phyloP scores from a whole-genome alignment of 2,329 filamentous ascomycete species.

The Dothidotthia symphoricarpi region DNA sequence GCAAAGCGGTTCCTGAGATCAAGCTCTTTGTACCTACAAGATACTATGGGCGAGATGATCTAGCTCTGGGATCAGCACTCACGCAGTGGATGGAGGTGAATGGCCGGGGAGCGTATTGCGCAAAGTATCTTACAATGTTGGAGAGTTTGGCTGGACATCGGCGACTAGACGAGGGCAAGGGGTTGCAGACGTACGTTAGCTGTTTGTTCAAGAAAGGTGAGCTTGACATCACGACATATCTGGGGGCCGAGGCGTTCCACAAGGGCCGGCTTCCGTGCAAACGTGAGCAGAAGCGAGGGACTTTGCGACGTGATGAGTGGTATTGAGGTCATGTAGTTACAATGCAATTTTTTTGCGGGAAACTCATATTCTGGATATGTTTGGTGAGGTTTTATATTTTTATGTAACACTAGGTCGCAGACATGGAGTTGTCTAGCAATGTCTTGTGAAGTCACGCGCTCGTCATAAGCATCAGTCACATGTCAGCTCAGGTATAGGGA shows the following conservation, averaged over 20 bases:
- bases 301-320: neutral
- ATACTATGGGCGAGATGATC: slow-evolving; percentile 17
- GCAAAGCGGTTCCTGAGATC: slow-evolving; percentile 13
- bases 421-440: too few species aligned
- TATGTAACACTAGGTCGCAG: too few species aligned
- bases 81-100: slow-evolving; percentile 5
- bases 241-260: neutral
- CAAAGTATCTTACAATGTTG: neutral
- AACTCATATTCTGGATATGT: too few species aligned
- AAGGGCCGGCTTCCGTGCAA: neutral
- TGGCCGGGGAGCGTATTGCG: slow-evolving; percentile 2
- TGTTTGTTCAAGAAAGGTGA: neutral
- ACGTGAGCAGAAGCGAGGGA: neutral
- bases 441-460: too few species aligned
- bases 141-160: neutral
- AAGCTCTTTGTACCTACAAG: slow-evolving; percentile 20
- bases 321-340: too few species aligned
- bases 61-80: slow-evolving; percentile 1
- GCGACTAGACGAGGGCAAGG: neutral
- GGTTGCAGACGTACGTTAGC: neutral
- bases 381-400: too few species aligned
- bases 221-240: neutral
- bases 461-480: too few species aligned
- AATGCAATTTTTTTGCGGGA: too few species aligned
- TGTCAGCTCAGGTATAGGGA: too few species aligned